Percentiles rank a stretch among this genome's conserved stretches.
Conservation (phyloP, 176 grass and related monocot genomes). For the Aegilops tauschii region DNA sequence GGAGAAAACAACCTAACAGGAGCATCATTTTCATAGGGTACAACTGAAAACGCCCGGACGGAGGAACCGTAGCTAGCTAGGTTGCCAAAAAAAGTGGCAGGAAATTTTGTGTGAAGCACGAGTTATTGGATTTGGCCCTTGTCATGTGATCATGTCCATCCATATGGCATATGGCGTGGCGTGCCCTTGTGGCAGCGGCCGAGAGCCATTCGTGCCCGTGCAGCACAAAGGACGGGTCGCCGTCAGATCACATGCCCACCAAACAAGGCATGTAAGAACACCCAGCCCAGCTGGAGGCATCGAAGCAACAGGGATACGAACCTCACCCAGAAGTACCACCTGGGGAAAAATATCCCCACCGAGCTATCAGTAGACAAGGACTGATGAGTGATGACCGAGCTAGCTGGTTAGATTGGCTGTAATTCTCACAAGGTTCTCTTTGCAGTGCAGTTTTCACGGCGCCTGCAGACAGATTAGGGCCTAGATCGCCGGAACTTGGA, state of each 20-base stretch:
- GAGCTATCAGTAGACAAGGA: background rate
- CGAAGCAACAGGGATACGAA: background rate
- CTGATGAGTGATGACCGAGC: background rate
- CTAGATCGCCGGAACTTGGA: no score
- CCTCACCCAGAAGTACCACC: no score
- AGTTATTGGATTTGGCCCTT: no score
- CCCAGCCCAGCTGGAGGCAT: background rate
- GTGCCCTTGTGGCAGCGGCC: no score
- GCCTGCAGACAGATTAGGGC: background rate
- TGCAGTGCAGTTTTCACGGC: background rate
- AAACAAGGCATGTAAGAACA: no score
- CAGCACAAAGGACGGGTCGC: no score
- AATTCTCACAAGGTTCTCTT: background rate
- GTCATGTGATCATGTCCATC: background rate
- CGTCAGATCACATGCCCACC: no score
- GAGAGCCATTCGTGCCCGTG: no score
- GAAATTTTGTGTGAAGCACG: no score
- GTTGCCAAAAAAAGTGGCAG: no score
- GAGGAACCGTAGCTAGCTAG: no score
- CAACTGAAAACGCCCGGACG: background rate
- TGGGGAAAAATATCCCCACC: background rate
- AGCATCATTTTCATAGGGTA: background rate
- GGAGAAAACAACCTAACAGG: background rate
- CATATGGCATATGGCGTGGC: no score
- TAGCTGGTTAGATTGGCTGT: background rate